Base-by-base conservation (phyloP, 768 basidiomycete genomes). In the Glaciozyma martinii region DNA sequence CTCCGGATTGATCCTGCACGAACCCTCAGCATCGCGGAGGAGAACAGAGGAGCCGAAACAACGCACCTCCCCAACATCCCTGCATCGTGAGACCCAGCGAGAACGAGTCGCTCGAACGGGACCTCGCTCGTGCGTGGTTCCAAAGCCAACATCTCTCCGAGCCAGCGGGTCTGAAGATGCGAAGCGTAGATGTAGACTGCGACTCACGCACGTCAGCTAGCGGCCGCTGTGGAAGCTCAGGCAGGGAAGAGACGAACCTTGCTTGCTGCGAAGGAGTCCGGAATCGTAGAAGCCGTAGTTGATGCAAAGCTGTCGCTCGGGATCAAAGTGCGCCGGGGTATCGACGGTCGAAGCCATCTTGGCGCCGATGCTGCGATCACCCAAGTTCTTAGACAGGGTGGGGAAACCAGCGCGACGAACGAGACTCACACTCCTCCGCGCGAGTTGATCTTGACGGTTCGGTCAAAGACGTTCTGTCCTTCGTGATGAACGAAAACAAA, bases 141-240 rank as follows among this genome's bases (percentile, higher is more conserved):
- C 40, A 33, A 37, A 10, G 47, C 46, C 37, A 63, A 29, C 3
- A 63, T 27, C 23, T 40, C 40, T 3, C 15, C 56, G n/a, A 63
- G 62, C 56, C 56, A 63, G n/a, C 25, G 5, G 3, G 37, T 33
- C 1, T 43, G 23, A 1, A 7, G 23, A 1, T 19, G 33, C 33
- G 62, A 52, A 29, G 18, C 56, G 58, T 63, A 63, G 40, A 63
- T 37, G 58, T 63, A 63, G 33, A 59, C 33, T 33, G 33, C 33
- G 33, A n/a, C 62, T 58, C 13, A 12, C 3, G 18, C 5, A 6
- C 25, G 47, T 10, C 8, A 49, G 47, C n/a, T 21, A n/a, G 3
- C 44, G 4, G 23, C 44, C 23, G 5, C 6, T 6, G 23, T 5
- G 23, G 5, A 18, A 3, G 32, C 33, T 37, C 55, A 25, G n/a